Evolutionary conservation across 345 rosid genomes (phyloP).

Genomic region (Ailanthus altissimus): DNA sequence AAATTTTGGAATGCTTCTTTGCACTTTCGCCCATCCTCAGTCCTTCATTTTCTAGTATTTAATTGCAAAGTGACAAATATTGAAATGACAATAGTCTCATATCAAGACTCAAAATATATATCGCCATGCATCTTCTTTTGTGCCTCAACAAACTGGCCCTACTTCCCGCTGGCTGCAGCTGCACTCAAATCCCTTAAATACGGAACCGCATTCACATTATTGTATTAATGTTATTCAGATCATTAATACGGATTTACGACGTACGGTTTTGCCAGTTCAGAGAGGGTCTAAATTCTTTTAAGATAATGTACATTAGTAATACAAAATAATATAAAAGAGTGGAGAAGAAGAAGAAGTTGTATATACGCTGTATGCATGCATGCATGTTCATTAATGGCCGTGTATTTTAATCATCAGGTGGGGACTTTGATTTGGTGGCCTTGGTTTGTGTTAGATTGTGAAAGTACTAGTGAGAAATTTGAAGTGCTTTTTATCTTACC

Average conservation of each 20-base stretch:
- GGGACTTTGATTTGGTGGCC: neutral
- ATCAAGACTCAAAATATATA: neutral
- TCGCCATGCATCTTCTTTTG: neutral
- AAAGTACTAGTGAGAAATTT: too few relatives aligned
- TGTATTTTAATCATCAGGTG: neutral
- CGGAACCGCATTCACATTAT: neutral
- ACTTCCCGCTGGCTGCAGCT: conserved; percentile 16
- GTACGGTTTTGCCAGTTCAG: conserved; percentile 13
- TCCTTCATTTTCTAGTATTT: neutral
- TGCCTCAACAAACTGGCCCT: conserved; percentile 14
- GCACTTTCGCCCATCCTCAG: conserved; percentile 35
- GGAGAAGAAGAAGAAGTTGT: neutral
- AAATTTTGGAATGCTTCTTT: conserved; percentile 19
- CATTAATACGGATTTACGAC: conserved; percentile 8
- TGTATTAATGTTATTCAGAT: neutral
- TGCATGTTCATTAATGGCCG: neutral
- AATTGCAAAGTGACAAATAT: conserved; percentile 8
- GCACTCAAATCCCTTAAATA: neutral
- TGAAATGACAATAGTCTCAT: neutral
- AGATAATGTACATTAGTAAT: neutral
- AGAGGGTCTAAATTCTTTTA: neutral
- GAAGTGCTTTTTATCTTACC: too few relatives aligned
- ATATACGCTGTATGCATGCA: conserved; percentile 1
- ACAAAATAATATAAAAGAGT: neutral
- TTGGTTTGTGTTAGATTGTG: too few relatives aligned